A percentile compares a stretch with the other conserved stretches of the same genome.
Conservation (phyloP, 768 basidiomycete genomes). For the Phaeotremella fagi region DNA sequence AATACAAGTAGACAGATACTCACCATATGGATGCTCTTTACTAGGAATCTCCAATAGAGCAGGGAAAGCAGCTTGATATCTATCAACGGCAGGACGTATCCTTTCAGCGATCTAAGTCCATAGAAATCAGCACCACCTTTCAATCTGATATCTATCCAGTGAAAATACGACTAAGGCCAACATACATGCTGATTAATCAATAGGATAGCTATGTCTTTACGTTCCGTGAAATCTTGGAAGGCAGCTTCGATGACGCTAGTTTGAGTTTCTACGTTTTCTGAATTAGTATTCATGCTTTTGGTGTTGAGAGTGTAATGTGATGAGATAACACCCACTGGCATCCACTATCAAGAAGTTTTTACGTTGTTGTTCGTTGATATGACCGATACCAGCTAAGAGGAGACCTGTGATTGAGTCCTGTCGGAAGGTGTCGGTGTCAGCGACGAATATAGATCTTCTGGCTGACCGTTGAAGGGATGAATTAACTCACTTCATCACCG, state of each 20-base stretch:
- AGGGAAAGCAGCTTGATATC: slow-evolving; percentile 93
- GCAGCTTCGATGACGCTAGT: slow-evolving; percentile 81
- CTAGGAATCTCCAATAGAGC: slow-evolving; percentile 95
- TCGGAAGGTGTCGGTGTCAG: no score
- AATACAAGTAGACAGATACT: slow-evolving; percentile 32
- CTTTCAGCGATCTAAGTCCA: slow-evolving; percentile 80
- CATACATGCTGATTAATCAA: slow-evolving; percentile 97
- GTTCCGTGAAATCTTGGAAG: slow-evolving; percentile 90
- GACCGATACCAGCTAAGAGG: slow-evolving; percentile 88
- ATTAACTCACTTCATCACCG: slow-evolving; percentile 78
- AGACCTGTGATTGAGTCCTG: slow-evolving; percentile 97
- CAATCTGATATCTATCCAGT: not conserved
- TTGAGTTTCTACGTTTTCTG: slow-evolving; percentile 66
- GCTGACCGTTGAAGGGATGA: not conserved
- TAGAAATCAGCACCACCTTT: not conserved
- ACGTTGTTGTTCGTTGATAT: slow-evolving; percentile 81
- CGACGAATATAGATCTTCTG: not conserved
- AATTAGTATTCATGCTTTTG: not conserved
- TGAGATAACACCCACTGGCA: slow-evolving; percentile 60
- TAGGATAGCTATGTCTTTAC: slow-evolving; percentile 91
- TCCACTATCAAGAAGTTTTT: slow-evolving; percentile 98
- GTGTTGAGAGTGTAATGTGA: not conserved
- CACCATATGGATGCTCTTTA: slow-evolving; percentile 97
- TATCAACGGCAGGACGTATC: slow-evolving; percentile 90
- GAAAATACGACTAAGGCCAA: slow-evolving; percentile 3